These are phyloP conservation scores for Brassica balearica DNA, from an alignment of 441 rosid species.

Conservation along the genomic window DNA sequence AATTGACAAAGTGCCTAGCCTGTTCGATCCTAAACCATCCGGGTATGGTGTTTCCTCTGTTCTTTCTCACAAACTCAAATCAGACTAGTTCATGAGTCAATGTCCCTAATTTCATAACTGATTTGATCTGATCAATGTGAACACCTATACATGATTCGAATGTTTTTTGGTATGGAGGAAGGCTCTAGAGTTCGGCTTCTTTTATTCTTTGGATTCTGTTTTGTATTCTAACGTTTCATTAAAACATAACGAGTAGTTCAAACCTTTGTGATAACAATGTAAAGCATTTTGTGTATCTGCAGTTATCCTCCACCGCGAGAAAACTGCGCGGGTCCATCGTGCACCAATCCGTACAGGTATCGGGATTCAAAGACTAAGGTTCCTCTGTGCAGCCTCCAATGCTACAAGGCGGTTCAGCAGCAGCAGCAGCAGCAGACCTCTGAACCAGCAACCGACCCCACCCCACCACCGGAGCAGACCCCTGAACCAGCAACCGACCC, in stretches of 20 bases:
- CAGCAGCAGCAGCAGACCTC: slow-evolving; percentile 31
- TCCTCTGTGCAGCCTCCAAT: slow-evolving; percentile 91
- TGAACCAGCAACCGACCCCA: too few species aligned
- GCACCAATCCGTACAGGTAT: slow-evolving; percentile 78
- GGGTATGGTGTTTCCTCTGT: slow-evolving; percentile 50
- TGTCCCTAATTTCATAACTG: slow-evolving; percentile 13
- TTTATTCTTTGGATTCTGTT: slow-evolving; percentile 1
- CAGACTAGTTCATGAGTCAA: not conserved
- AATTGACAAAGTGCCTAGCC: slow-evolving; percentile 76
- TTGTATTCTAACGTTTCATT: slow-evolving; percentile 1
- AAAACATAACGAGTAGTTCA: not conserved
- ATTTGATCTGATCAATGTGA: slow-evolving; percentile 1
- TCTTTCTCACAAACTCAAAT: not conserved
- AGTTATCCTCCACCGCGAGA: slow-evolving; percentile 96
- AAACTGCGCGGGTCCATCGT: slow-evolving; percentile 84
- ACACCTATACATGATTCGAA: slow-evolving; percentile 12
- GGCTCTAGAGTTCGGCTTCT: not conserved
- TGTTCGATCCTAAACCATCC: slow-evolving; percentile 62
- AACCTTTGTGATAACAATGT: not conserved
- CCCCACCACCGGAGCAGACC: not conserved
- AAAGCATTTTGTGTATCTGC: slow-evolving; percentile 24
- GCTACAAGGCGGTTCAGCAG: slow-evolving; percentile 81
- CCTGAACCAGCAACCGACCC: not conserved
- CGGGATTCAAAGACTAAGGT: slow-evolving; percentile 83
- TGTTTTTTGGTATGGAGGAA: not conserved